A percentile compares a stretch with the other conserved stretches of the same genome.
Evolutionary conservation across 306 rosid species (phyloP).

Genomic region (Glycine soja): DNA sequence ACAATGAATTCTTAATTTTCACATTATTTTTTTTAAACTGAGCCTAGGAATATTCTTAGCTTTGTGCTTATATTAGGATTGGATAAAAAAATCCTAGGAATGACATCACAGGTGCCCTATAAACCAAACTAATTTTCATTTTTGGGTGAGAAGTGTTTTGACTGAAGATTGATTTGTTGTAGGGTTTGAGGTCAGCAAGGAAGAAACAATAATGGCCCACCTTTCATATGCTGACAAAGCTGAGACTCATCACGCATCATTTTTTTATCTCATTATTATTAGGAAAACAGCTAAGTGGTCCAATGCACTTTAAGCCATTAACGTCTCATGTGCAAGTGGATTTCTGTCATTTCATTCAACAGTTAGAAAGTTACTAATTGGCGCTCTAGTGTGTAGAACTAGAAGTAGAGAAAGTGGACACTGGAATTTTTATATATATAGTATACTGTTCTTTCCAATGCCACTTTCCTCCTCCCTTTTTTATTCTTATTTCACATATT

Average conservation of each 20-base stretch:
- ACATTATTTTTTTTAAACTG: neutral
- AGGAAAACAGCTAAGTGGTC: constrained; percentile 59
- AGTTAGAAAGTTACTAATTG: constrained; percentile 30
- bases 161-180: constrained; percentile 48
- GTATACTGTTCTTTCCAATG: neutral
- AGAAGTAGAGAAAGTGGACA: constrained; percentile 37
- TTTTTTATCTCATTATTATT: constrained; percentile 44
- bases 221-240: constrained; percentile 50
- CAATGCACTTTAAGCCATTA: constrained; percentile 54
- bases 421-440: constrained; percentile 9
- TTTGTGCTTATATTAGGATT: constrained; percentile 6
- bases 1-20: neutral
- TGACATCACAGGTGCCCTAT: constrained; percentile 37
- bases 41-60: neutral
- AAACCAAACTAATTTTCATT: constrained; percentile 43
- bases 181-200: constrained; percentile 60
- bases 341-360: constrained; percentile 41
- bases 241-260: constrained; percentile 49
- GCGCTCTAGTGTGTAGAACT: constrained; percentile 41
- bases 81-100: constrained; percentile 37
- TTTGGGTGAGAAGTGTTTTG: constrained; percentile 32
- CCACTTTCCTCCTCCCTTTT: neutral
- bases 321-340: constrained; percentile 45
- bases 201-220: constrained; percentile 76
- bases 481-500: neutral